Evolutionary conservation across 257 asterid genomes (phyloP).

Genomic region (Gardenia jasminoides): DNA sequence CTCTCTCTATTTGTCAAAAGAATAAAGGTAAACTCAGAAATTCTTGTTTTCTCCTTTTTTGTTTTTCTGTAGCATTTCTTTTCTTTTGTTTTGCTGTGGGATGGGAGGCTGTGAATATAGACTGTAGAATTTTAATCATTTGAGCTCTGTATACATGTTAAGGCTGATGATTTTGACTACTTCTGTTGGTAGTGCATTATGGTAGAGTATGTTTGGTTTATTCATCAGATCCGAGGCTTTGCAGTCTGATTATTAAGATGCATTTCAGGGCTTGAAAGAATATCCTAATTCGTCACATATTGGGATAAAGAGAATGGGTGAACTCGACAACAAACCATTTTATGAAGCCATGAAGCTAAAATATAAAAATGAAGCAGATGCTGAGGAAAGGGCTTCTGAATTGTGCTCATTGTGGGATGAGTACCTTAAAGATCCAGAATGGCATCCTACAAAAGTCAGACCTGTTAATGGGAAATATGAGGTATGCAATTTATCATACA

Average conservation of each 20-base stretch:
- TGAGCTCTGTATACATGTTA: neutral
- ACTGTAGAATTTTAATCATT: neutral
- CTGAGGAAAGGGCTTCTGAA: slow-evolving; percentile 77
- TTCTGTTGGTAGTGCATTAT: neutral
- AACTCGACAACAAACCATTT: slow-evolving; percentile 76
- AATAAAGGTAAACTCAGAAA: neutral
- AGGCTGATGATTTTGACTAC: neutral
- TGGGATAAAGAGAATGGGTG: slow-evolving; percentile 91
- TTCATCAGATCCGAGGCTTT: neutral
- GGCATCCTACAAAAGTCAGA: slow-evolving; percentile 88
- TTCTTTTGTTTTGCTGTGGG: neutral
- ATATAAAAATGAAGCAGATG: slow-evolving; percentile 54
- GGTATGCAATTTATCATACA: slow-evolving; percentile 39
- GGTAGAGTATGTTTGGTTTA: neutral
- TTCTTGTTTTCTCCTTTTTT: neutral
- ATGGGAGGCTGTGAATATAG: neutral
- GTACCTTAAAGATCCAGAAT: slow-evolving; percentile 85
- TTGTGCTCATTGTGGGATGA: slow-evolving; percentile 90
- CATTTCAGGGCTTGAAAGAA: slow-evolving; percentile 61
- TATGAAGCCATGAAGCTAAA: slow-evolving; percentile 62
- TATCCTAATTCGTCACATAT: slow-evolving; percentile 39
- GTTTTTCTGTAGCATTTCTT: neutral
- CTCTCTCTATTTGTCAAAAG: neutral
- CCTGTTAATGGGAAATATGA: slow-evolving; percentile 45
- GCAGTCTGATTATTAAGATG: neutral